A percentile compares a stretch with the other conserved stretches of the same genome.
Evolutionary conservation across 1,139 yeast genomes (phyloP).

Genomic region (Blastobotrys capitulatus): DNA sequence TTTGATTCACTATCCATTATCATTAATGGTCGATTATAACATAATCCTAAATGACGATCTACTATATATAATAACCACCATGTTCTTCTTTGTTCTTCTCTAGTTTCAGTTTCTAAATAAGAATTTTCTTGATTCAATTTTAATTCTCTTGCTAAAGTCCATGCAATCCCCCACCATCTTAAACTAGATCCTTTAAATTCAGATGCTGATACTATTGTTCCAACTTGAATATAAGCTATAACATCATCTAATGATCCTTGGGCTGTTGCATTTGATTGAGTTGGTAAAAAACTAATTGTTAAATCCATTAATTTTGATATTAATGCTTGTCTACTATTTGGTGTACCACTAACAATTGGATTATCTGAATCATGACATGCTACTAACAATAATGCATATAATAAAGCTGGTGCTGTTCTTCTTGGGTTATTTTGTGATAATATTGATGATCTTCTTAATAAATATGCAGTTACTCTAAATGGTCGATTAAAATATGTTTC

Average conservation of each 20-base stretch:
- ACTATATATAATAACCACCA: conserved; percentile 42
- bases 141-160: conserved; percentile 33
- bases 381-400: conserved; percentile 34
- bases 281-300: conserved; percentile 24
- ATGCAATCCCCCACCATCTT: conserved; percentile 38
- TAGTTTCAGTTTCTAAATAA: conserved; percentile 29
- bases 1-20: conserved; percentile 34
- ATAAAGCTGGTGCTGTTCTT: conserved; percentile 31
- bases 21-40: conserved; percentile 35
- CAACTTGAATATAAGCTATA: conserved; percentile 36
- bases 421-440: conserved; percentile 26
- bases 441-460: conserved; percentile 24
- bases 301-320: conserved; percentile 29
- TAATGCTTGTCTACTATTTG: conserved; percentile 27
- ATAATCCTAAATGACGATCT: conserved; percentile 39
- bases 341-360: conserved; percentile 32
- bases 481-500: conserved; percentile 35
- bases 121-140: conserved; percentile 32
- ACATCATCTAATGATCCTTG: conserved; percentile 37
- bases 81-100: conserved; percentile 39
- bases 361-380: conserved; percentile 38
- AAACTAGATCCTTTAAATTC: conserved; percentile 38
- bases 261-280: conserved; percentile 19
- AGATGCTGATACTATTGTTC: conserved; percentile 38
- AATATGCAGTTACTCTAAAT: conserved; percentile 30